Evolutionary conservation across 177 flowering plant genomes (phyloP).

Genomic region (Tripterygium wilfordii): DNA sequence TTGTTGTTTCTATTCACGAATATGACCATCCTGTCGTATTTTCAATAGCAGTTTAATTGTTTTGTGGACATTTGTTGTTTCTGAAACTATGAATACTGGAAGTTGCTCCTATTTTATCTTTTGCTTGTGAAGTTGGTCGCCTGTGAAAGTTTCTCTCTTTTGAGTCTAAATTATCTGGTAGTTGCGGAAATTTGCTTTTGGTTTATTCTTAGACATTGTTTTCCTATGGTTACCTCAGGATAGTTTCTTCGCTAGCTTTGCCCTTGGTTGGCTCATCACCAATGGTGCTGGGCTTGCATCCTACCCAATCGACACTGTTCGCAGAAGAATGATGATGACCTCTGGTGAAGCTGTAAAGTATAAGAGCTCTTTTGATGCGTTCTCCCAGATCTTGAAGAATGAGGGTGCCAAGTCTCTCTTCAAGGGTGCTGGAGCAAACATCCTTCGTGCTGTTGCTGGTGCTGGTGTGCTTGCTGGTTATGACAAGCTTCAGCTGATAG

Average conservation of each 20-base stretch:
- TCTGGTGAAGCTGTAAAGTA: conserved; percentile 56
- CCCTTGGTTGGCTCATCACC: conserved; percentile 48
- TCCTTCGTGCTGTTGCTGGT: conserved; percentile 49
- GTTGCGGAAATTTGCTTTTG: not conserved
- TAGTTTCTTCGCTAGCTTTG: conserved; percentile 55
- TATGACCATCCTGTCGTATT: not conserved
- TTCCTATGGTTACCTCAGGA: conserved; percentile 25
- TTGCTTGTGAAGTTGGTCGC: too few relatives aligned
- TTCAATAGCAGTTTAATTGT: too few relatives aligned
- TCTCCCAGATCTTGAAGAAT: conserved; percentile 41
- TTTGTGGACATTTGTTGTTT: too few relatives aligned
- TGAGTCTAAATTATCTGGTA: too few relatives aligned
- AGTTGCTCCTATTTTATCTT: too few relatives aligned
- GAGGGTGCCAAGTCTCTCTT: conserved; percentile 47
- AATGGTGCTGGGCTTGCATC: conserved; percentile 57
- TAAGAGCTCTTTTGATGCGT: conserved; percentile 44
- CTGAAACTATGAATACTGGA: too few relatives aligned
- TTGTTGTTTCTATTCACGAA: not conserved
- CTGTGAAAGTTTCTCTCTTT: too few relatives aligned
- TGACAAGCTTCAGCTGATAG: conserved; percentile 43
- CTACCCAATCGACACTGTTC: conserved; percentile 43
- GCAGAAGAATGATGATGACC: conserved; percentile 58
- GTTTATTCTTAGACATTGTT: not conserved
- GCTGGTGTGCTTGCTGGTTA: conserved; percentile 55
- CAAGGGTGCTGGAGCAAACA: conserved; percentile 57